Evolutionary conservation across 1,284 basidiomycete genomes (phyloP).

Genomic region (Sporisorium scitamineum): DNA sequence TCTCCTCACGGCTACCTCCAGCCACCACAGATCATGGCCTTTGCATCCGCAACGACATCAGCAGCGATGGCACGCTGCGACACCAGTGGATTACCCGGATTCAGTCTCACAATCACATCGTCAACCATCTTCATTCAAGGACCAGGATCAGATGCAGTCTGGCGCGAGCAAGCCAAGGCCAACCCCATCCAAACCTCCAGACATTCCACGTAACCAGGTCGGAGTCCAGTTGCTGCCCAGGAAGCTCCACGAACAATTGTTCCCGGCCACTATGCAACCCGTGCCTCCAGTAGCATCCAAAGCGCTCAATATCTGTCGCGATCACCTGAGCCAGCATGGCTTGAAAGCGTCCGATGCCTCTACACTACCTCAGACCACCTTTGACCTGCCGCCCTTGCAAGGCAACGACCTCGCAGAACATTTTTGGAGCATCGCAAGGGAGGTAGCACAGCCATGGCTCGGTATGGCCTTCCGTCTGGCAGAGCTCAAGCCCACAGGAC

Average conservation of each 20-base stretch:
- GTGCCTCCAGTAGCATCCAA: constrained; percentile 77
- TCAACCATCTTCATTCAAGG: constrained; percentile 13
- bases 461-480: constrained; percentile 79
- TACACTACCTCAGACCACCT: constrained; percentile 80
- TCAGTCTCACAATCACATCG: constrained; percentile 4
- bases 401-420: constrained; percentile 88
- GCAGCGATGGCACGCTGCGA: constrained; percentile 38
- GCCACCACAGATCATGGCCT: neutral
- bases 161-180: neutral
- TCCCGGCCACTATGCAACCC: constrained; percentile 75
- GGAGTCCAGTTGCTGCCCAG: constrained; percentile 92
- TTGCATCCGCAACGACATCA: constrained; percentile 13
- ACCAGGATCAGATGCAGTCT: neutral
- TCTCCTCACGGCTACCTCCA: neutral
- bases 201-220: constrained; percentile 77
- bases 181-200: neutral
- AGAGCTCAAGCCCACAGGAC: constrained; percentile 74
- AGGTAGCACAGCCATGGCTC: constrained; percentile 84
- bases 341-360: constrained; percentile 85
- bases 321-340: constrained; percentile 83
- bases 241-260: constrained; percentile 83
- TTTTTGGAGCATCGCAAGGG: constrained; percentile 82
- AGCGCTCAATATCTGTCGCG: constrained; percentile 80
- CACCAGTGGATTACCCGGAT: constrained; percentile 24
- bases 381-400: constrained; percentile 86